phyloP scores from a whole-genome alignment of 352 stramenopile genomes.

The Phytophthora melonis region DNA sequence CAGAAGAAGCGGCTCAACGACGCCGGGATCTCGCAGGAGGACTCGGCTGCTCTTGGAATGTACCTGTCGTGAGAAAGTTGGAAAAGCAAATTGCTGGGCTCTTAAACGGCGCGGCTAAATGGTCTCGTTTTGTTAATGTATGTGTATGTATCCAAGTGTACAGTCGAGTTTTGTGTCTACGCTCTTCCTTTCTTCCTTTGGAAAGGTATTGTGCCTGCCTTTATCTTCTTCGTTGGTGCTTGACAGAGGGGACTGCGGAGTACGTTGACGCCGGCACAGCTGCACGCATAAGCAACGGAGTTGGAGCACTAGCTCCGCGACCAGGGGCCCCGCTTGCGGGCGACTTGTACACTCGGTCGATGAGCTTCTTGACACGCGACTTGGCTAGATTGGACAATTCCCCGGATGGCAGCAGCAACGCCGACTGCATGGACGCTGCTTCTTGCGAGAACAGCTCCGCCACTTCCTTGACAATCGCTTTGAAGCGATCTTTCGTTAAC shows the following conservation, averaged over 20 bases:
- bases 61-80: slow-evolving; percentile 38
- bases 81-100: slow-evolving; percentile 20
- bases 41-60: slow-evolving; percentile 38
- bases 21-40: slow-evolving; percentile 51
- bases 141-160: slow-evolving; percentile 32
- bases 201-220: slow-evolving; percentile 8
- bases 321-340: slow-evolving; percentile 25
- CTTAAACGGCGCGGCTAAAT: slow-evolving; percentile 21
- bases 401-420: slow-evolving; percentile 44
- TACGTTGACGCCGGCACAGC: slow-evolving; percentile 42
- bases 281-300: slow-evolving; percentile 26
- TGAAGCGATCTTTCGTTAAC: slow-evolving; percentile 83
- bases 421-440: slow-evolving; percentile 67
- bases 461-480: slow-evolving; percentile 81
- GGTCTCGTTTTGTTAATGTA: slow-evolving; percentile 13
- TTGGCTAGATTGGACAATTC: slow-evolving; percentile 71
- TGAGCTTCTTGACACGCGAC: slow-evolving; percentile 73
- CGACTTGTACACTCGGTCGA: slow-evolving; percentile 74
- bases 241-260: slow-evolving; percentile 49
- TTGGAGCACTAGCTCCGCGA: slow-evolving; percentile 8
- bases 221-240: slow-evolving; percentile 47
- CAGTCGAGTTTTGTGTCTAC: slow-evolving; percentile 3
- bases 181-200: slow-evolving; percentile 20
- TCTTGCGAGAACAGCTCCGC: slow-evolving; percentile 66
- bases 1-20: slow-evolving; percentile 63